Evolutionary conservation across 225 moss, liverwort and hornwort genomes (phyloP).

Genomic region (Polytrichum formosum): DNA sequence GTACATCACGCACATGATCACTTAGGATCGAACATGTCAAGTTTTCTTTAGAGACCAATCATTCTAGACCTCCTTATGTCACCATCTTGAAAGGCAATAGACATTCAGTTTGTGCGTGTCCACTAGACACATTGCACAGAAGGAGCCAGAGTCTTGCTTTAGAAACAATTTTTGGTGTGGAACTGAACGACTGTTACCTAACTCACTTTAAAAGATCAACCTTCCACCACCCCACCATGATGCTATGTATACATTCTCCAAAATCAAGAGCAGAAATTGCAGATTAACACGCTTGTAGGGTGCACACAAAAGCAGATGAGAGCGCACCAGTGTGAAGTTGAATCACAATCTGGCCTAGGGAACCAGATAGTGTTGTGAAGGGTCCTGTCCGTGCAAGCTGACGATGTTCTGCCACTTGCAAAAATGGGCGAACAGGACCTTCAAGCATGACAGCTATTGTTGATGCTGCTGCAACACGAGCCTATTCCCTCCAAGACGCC

Average conservation of each 20-base stretch:
- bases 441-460: constrained; percentile 80
- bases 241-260: too few relatives aligned
- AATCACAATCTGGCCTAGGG: constrained; percentile 91
- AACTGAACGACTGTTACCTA: too few relatives aligned
- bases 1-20: constrained; percentile 16
- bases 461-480: constrained; percentile 84
- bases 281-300: neutral
- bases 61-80: neutral
- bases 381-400: constrained; percentile 69
- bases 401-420: constrained; percentile 91
- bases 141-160: too few relatives aligned
- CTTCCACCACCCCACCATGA: too few relatives aligned
- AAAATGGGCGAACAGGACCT: constrained; percentile 80
- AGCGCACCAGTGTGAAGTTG: constrained; percentile 61
- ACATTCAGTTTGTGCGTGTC: neutral
- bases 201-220: too few relatives aligned
- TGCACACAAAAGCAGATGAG: neutral
- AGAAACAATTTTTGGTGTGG: too few relatives aligned
- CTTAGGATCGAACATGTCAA: neutral
- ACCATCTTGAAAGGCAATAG: neutral
- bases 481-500: constrained; percentile 40
- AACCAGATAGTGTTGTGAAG: constrained; percentile 85
- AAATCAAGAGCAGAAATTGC: too few relatives aligned
- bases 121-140: too few relatives aligned
- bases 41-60: neutral